Percentiles rank a stretch among this genome's conserved stretches.
Evolutionary conservation across 1,284 basidiomycete species (phyloP).

Genomic region (Bondarzewia mesenterica): DNA sequence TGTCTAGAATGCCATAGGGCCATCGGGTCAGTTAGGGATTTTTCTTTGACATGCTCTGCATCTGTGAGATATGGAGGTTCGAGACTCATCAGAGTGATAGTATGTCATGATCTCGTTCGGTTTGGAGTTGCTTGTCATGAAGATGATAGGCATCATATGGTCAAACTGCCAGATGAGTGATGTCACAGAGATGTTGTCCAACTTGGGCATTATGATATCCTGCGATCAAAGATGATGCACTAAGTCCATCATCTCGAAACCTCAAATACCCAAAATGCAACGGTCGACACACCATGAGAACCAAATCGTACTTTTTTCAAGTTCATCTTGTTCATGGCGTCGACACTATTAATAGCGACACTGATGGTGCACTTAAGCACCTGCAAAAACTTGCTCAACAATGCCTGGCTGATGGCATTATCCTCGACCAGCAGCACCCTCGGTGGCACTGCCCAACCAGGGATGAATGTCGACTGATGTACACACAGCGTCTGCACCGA

Average conservation of each 20-base stretch:
- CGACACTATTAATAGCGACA: constrained; percentile 90
- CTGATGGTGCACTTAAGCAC: constrained; percentile 94
- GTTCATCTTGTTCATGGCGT: constrained; percentile 95
- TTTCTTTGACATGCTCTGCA: too few species aligned
- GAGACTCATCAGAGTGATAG: constrained; percentile 60
- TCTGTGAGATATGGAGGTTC: too few species aligned
- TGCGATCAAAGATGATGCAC: constrained; percentile 20
- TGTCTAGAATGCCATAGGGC: too few species aligned
- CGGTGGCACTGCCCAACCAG: constrained; percentile 83
- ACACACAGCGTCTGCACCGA: constrained; percentile 49
- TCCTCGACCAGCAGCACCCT: constrained; percentile 91
- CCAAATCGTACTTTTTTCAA: constrained; percentile 90
- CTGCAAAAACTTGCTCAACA: constrained; percentile 90
- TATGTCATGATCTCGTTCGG: constrained; percentile 91
- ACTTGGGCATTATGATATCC: constrained; percentile 94
- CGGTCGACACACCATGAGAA: constrained; percentile 71
- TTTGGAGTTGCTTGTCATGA: constrained; percentile 92
- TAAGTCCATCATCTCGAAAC: not conserved
- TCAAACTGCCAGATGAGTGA: constrained; percentile 93
- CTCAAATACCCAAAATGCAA: constrained; percentile 3
- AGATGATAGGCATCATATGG: constrained; percentile 91
- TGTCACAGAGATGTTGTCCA: constrained; percentile 87
- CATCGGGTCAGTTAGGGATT: constrained; percentile 6
- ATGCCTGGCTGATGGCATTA: constrained; percentile 82
- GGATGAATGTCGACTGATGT: constrained; percentile 72